phyloP scores from a whole-genome alignment of 768 basidiomycete genomes.

The Kwoniella pini region DNA sequence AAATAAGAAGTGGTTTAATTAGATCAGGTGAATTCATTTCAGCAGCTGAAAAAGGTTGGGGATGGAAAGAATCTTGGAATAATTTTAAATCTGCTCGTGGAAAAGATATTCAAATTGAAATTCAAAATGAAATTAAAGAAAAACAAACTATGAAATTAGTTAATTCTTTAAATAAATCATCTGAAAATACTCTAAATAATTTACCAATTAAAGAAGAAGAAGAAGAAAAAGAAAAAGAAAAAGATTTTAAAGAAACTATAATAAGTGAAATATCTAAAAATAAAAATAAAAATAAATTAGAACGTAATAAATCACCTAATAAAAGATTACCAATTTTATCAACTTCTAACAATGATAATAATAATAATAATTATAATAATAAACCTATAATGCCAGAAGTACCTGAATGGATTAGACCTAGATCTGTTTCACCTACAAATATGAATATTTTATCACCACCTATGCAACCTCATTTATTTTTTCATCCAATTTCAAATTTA shows the following conservation, averaged over 20 bases:
- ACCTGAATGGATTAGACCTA: slow-evolving; percentile 39
- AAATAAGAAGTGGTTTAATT: background rate
- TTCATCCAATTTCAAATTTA: slow-evolving; percentile 21
- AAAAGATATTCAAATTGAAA: background rate
- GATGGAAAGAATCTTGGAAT: slow-evolving; percentile 26
- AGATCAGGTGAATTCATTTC: slow-evolving; percentile 2
- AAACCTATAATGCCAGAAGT: background rate
- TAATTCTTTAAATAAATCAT: background rate
- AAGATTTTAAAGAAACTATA: background rate
- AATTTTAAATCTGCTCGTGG: slow-evolving; percentile 29
- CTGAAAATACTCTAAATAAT: background rate
- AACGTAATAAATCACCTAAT: slow-evolving; percentile 25
- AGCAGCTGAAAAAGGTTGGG: slow-evolving; percentile 20
- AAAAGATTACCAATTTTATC: slow-evolving; percentile 13
- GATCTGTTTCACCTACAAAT: slow-evolving; percentile 34
- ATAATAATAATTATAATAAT: background rate
- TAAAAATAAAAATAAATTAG: background rate
- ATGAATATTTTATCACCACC: slow-evolving; percentile 31
- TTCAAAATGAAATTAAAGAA: slow-evolving; percentile 1
- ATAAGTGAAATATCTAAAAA: background rate
- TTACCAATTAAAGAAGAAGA: too few relatives aligned
- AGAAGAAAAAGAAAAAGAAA: too few relatives aligned
- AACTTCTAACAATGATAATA: background rate
- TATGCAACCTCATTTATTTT: slow-evolving; percentile 43
- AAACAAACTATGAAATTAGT: slow-evolving; percentile 30